These are phyloP conservation scores for Leucogyrophana mollusca DNA, from an alignment of 768 basidiomycete genomes.

Conservation along the genomic window DNA sequence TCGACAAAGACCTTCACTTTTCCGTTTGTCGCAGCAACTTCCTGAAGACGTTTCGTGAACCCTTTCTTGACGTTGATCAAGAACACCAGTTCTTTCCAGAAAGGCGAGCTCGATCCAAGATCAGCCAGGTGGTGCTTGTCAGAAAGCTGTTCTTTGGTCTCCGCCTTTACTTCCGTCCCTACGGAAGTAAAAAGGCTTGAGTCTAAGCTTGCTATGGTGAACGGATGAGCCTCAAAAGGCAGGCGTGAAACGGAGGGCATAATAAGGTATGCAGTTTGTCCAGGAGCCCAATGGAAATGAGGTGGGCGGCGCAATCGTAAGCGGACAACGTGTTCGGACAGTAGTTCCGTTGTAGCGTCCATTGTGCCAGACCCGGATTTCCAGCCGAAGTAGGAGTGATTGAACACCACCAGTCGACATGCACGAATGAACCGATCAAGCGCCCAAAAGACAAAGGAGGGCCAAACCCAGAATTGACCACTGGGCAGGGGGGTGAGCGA, in stretches of 20 bases:
- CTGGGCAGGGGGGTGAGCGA: constrained; percentile 10
- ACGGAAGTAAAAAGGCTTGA: constrained; percentile 12
- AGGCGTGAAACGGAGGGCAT: constrained; percentile 44
- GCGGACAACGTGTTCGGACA: constrained; percentile 47
- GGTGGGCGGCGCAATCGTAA: constrained; percentile 43
- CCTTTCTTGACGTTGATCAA: constrained; percentile 58
- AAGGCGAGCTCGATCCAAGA: neutral
- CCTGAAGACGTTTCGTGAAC: constrained; percentile 51
- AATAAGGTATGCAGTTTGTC: constrained; percentile 53
- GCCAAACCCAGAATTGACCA: constrained; percentile 27
- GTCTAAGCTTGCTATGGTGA: constrained; percentile 54
- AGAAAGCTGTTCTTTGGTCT: neutral
- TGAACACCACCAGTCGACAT: constrained; percentile 43
- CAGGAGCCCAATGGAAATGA: constrained; percentile 51
- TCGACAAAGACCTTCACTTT: constrained; percentile 52
- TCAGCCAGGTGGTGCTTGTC: neutral
- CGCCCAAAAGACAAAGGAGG: constrained; percentile 29
- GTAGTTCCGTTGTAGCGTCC: constrained; percentile 39
- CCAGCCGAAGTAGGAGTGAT: constrained; percentile 38
- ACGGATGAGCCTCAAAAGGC: constrained; percentile 58
- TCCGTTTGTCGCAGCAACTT: constrained; percentile 27
- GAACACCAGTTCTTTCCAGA: constrained; percentile 49
- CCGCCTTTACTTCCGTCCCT: neutral
- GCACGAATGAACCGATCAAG: constrained; percentile 51
- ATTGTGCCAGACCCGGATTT: constrained; percentile 21